Conservation (phyloP, 768 basidiomycete genomes). For the Fomitopsis pulvina region DNA sequence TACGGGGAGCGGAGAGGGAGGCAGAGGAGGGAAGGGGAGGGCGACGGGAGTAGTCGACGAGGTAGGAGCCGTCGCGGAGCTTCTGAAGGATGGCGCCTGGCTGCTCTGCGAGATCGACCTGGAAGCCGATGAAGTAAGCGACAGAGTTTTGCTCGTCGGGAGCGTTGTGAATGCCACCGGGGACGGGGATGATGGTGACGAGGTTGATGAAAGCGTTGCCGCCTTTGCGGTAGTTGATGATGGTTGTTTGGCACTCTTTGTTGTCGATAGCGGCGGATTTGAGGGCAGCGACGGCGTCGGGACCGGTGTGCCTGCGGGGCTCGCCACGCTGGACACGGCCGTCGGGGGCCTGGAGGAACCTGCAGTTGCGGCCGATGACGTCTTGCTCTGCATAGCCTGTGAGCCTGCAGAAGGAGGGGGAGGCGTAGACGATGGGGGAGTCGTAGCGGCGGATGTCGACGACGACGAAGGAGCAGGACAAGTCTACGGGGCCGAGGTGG, state of each 20-base stretch:
- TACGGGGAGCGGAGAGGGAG: constrained; percentile 16
- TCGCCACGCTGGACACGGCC: constrained; percentile 48
- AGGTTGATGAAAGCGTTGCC: constrained; percentile 88
- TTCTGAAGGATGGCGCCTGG: constrained; percentile 79
- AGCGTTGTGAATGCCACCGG: constrained; percentile 41
- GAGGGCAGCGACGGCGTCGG: constrained; percentile 59
- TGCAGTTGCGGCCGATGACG: constrained; percentile 85
- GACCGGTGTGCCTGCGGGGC: constrained; percentile 53
- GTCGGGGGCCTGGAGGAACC: constrained; percentile 79
- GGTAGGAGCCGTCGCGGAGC: constrained; percentile 71
- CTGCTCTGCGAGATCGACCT: constrained; percentile 87
- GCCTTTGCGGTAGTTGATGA: constrained; percentile 86
- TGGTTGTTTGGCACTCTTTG: constrained; percentile 83
- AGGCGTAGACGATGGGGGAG: constrained; percentile 85
- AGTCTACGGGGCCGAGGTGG: constrained; percentile 83
- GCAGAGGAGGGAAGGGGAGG: constrained; percentile 8
- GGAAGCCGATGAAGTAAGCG: constrained; percentile 90
- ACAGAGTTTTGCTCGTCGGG: constrained; percentile 61
- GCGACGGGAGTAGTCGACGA: constrained; percentile 48
- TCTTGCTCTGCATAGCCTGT: constrained; percentile 73
- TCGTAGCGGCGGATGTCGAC: constrained; percentile 80
- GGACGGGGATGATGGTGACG: constrained; percentile 83
- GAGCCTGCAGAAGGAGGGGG: constrained; percentile 71
- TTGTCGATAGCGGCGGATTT: constrained; percentile 57
- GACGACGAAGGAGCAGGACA: constrained; percentile 89